Percentiles rank a stretch among this genome's conserved stretches.
Evolutionary conservation across 23 red algal species (phyloP).

Genomic region (Chondrus crispus): DNA sequence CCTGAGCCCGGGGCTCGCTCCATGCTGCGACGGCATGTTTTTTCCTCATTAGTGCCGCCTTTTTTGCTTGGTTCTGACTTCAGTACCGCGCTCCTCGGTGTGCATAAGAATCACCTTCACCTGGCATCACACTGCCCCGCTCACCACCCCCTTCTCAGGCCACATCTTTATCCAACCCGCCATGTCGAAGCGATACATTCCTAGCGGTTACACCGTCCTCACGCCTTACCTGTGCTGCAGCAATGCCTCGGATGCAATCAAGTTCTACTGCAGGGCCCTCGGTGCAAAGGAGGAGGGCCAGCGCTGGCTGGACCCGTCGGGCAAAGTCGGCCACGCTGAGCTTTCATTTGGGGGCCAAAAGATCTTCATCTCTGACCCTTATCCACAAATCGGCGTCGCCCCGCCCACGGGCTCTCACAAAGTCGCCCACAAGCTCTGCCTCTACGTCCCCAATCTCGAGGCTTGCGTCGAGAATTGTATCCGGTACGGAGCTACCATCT

Average conservation of each 20-base stretch:
- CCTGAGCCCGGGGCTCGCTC: no score
- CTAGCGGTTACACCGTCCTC: background rate
- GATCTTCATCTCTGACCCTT: background rate
- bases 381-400: background rate
- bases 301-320: background rate
- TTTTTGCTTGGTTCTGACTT: no score
- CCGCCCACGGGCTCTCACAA: background rate
- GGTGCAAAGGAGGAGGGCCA: background rate
- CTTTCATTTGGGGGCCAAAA: background rate
- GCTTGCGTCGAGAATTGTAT: constrained; percentile 1
- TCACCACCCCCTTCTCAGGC: no score
- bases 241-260: background rate
- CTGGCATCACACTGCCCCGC: no score
- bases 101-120: no score
- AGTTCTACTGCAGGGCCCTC: background rate
- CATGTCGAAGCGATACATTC: background rate
- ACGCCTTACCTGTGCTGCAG: background rate
- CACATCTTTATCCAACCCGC: no score
- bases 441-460: background rate
- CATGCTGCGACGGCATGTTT: no score
- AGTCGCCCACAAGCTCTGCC: background rate
- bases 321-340: background rate
- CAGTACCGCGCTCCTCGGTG: no score
- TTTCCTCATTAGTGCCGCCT: no score
- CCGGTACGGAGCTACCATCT: background rate